A percentile compares a stretch with the other conserved stretches of the same genome.
phyloP scores from a whole-genome alignment of 345 rosid genomes.

The Limnanthes douglasii region DNA sequence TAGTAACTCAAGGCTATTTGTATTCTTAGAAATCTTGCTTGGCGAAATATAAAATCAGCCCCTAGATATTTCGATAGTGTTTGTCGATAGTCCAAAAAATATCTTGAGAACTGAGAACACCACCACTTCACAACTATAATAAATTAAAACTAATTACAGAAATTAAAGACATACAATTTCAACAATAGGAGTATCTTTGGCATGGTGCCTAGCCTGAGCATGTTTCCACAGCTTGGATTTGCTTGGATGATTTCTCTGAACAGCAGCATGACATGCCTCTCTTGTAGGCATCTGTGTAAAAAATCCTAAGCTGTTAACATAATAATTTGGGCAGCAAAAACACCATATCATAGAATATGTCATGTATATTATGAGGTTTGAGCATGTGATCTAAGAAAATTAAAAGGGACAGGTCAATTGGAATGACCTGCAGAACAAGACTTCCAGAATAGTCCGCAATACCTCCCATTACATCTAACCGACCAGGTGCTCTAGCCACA shows the following conservation, averaged over 20 bases:
- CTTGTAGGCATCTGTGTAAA: conserved; percentile 65
- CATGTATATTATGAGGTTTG: too few relatives aligned
- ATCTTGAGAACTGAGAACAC: too few relatives aligned
- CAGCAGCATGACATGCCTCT: conserved; percentile 90
- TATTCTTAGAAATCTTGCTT: too few relatives aligned
- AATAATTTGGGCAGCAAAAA: too few relatives aligned
- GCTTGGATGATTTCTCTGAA: conserved; percentile 68
- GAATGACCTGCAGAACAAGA: conserved; percentile 67
- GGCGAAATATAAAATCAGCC: too few relatives aligned
- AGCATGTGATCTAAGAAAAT: neutral
- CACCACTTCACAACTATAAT: too few relatives aligned
- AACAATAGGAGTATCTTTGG: conserved; percentile 58
- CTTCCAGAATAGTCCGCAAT: conserved; percentile 96
- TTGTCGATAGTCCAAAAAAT: too few relatives aligned
- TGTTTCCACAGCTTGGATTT: conserved; percentile 92
- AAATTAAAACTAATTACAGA: neutral
- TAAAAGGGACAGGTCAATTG: neutral
- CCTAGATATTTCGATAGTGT: too few relatives aligned
- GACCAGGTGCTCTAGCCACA: conserved; percentile 88
- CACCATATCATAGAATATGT: too few relatives aligned
- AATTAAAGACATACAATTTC: conserved; percentile 53
- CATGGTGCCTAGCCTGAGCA: conserved; percentile 59
- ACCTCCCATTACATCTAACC: conserved; percentile 95
- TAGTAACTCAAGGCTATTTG: too few relatives aligned
- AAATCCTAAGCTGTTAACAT: neutral